Base-by-base conservation (phyloP, 129 eudicot species). In the Flaveria bidentis region DNA sequence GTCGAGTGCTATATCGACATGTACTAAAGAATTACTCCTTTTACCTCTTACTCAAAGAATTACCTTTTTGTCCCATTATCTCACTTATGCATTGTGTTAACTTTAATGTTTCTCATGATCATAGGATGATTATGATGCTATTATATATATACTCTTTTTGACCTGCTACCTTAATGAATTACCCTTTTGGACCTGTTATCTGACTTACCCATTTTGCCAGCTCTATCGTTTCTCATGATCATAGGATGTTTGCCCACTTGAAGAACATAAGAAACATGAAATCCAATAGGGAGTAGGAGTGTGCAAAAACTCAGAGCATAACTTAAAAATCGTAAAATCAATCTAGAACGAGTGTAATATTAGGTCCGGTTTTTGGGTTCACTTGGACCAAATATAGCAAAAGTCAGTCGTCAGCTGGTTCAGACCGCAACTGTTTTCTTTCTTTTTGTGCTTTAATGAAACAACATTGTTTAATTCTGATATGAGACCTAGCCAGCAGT, bases 201-300 rank as follows among this genome's bases (percentile, higher is more conserved):
- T 39, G 39, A 22, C 39, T 36, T 7, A 3, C 64, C 28, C 67
- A 25, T n/a, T 25, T 60, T 10, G 26, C 8, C 49, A 39, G 3
- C 46, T 36, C 10, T 39, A 39, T 16, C 39, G 50, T 39, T 62
- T 2, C 2, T 28, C 17, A 26, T 17, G 11, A 22, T 58, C 66
- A 58, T 23, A 58, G 16, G 16, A 23, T 23, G 36, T 9, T 23
- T 58, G 25, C 26, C 23, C 47, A 8, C 45, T 26, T 23, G 28
- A 71, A 51, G 50, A 30, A 71, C 65, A 71, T 49, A 28, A 25
- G 36, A 50, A 11, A 69, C 73, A 49, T 70, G 75, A 50, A 60
- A 71, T 26, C n/a, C 60, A 20, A 58, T 25, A 58, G 23, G 16
- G 65, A 25, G 6, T 58, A 58, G 65, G 36, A 22, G 16, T 58